A percentile compares a stretch with the other conserved stretches of the same genome.
phyloP scores from a whole-genome alignment of 306 rosid genomes.

The Gastrolobium villosum region DNA sequence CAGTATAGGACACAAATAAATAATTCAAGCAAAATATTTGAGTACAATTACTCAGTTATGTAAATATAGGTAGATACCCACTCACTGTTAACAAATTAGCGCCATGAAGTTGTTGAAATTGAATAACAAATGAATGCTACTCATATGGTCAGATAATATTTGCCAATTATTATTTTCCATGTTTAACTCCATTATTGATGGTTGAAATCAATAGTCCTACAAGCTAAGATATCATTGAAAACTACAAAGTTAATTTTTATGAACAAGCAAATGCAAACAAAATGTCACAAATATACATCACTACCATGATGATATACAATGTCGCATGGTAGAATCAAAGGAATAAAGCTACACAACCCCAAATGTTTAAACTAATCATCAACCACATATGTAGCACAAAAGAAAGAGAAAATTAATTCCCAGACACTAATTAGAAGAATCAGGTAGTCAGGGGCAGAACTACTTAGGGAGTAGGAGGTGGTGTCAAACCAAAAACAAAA shows the following conservation, averaged over 20 bases:
- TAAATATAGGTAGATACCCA: not conserved
- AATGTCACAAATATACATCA: not conserved
- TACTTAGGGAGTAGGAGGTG: not conserved
- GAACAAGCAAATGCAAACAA: not conserved
- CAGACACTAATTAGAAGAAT: not conserved
- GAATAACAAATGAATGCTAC: constrained; percentile 3
- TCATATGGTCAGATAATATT: constrained; percentile 7
- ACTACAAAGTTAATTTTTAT: constrained; percentile 10
- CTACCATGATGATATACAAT: not conserved
- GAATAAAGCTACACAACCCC: not conserved
- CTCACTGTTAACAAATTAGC: not conserved
- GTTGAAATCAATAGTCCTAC: constrained; percentile 9
- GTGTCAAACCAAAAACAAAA: not conserved
- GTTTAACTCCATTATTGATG: constrained; percentile 20
- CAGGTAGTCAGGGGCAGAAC: not conserved
- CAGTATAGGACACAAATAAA: constrained; percentile 1
- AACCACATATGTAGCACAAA: not conserved
- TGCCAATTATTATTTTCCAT: constrained; percentile 1
- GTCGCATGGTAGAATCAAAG: constrained; percentile 7
- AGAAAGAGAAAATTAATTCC: not conserved
- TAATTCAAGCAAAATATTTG: constrained; percentile 7
- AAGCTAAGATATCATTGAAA: constrained; percentile 8
- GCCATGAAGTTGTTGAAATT: not conserved
- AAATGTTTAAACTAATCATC: not conserved
- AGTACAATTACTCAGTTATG: constrained; percentile 7